Evolutionary conservation across 163 green algal genomes (phyloP).

Genomic region (Picocystis sp.): DNA sequence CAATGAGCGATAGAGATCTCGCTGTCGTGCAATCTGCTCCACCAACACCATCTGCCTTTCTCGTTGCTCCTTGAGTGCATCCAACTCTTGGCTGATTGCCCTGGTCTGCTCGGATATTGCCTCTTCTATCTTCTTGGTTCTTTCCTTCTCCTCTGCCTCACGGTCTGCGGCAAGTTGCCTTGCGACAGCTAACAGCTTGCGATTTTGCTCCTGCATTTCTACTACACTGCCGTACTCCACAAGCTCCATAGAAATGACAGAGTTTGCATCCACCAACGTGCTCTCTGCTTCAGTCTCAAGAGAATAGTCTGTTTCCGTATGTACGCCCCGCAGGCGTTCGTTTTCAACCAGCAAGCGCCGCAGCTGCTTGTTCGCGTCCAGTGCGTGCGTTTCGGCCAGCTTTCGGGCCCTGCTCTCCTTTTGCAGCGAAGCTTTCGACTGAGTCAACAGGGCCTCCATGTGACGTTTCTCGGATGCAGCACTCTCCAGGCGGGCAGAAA

Average conservation of each 20-base stretch:
- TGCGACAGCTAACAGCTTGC: slow-evolving; percentile 31
- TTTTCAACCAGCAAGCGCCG: no score
- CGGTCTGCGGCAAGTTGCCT: slow-evolving; percentile 26
- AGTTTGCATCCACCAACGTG: no score
- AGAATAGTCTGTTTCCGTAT: no score
- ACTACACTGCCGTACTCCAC: slow-evolving; percentile 33
- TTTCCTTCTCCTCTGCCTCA: slow-evolving; percentile 13
- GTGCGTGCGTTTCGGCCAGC: no score
- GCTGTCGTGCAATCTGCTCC: slow-evolving; percentile 29
- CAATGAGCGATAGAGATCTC: slow-evolving; percentile 33
- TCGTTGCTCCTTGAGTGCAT: slow-evolving; percentile 1
- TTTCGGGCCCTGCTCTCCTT: no score
- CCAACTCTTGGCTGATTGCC: slow-evolving; percentile 3
- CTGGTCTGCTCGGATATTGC: slow-evolving; percentile 3
- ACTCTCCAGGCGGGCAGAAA: slow-evolving; percentile 20
- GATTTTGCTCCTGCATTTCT: slow-evolving; percentile 37
- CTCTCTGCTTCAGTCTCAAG: no score
- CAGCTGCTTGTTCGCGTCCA: no score
- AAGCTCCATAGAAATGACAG: slow-evolving; percentile 29
- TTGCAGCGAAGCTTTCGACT: slow-evolving; percentile 6
- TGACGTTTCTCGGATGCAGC: slow-evolving; percentile 13
- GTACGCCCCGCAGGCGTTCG: no score
- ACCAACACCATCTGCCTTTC: slow-evolving; percentile 21
- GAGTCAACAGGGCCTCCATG: slow-evolving; percentile 10
- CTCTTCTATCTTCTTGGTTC: slow-evolving; percentile 12